These are phyloP conservation scores for Coemansia pectinata DNA, from an alignment of 192 early-diverging fungal species.

Conservation along the genomic window DNA sequence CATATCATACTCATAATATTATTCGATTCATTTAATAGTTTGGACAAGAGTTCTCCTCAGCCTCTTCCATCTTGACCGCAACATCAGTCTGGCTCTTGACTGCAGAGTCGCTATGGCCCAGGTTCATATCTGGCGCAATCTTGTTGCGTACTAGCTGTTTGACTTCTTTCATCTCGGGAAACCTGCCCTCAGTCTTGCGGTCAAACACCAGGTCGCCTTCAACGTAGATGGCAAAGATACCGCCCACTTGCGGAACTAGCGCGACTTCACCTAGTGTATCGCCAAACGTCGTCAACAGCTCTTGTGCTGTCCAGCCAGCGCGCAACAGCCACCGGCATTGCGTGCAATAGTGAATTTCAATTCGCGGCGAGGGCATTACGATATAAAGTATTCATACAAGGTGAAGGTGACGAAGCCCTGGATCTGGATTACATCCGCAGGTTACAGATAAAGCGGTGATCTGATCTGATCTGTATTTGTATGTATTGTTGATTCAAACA, in stretches of 20 bases:
- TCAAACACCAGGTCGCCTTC: slow-evolving; percentile 58
- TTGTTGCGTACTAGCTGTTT: slow-evolving; percentile 69
- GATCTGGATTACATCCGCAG: background rate
- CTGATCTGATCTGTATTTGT: background rate
- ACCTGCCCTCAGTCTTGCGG: slow-evolving; percentile 63
- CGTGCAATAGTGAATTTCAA: slow-evolving; percentile 60
- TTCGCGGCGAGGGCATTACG: slow-evolving; percentile 32
- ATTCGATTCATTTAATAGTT: background rate
- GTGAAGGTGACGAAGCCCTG: background rate
- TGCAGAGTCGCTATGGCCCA: slow-evolving; percentile 67
- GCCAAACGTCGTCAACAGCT: slow-evolving; percentile 67
- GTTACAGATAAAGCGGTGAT: background rate
- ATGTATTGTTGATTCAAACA: too few relatives aligned
- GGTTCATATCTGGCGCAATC: slow-evolving; percentile 63
- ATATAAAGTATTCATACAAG: background rate
- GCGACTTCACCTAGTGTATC: slow-evolving; percentile 66
- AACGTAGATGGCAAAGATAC: slow-evolving; percentile 34
- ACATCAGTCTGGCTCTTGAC: slow-evolving; percentile 50
- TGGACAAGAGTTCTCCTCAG: background rate
- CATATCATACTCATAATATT: background rate
- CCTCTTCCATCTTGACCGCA: background rate
- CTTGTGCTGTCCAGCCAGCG: slow-evolving; percentile 72
- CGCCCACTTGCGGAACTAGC: slow-evolving; percentile 60
- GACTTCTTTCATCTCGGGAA: slow-evolving; percentile 76
- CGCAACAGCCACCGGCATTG: slow-evolving; percentile 61